Evolutionary conservation across 495 filamentous ascomycete species (phyloP), one percentile per base, ranked within the genome.

Genomic region (Xylaria bambusicola): DNA sequence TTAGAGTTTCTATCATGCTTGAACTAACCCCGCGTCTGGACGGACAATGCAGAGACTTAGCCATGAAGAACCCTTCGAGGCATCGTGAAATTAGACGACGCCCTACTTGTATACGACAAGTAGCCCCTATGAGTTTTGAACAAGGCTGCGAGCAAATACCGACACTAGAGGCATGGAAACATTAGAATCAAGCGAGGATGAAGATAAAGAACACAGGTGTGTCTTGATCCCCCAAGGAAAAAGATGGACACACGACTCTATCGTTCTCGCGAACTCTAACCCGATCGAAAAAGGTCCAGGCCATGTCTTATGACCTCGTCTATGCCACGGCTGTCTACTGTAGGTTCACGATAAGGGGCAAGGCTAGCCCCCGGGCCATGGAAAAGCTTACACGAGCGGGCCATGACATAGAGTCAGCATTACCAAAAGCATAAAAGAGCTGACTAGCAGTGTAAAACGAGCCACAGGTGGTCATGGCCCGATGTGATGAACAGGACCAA

Each of bases 1-100:
- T 51, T 58, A 58, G 47, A 51, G 56, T 58, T 58, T 58, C 23
- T 17, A 1, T 23, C 46, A 48, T 29, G 46, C 56, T 49, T 36
- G 27, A 26, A 36, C 4, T 18, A 41, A 21, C 36, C 55, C 56
- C 45, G 35, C 55, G 15, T n/a, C n/a, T n/a, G n/a, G 24, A 18
- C n/a, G 23, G 24, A 44, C 33, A 24, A 50, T 12, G 1, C 23
- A 51, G 21, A 46, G 36, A 1, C 27, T 9, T 26, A 26, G n/a
- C 12, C 29, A 56, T 56, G 2, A 20, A 17, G 26, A 0, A 7
- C 36, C 17, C 12, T 35, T 26, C 17, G 8, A 10, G 27, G 33
- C 10, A 56, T 27, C 5, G 2, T 26, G 13, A 13, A 38, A 27
- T 18, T 4, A 2, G 8, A 6, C 12, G 13, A 38, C 27, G 33